A percentile compares a stretch with the other conserved stretches of the same genome.
phyloP scores from a whole-genome alignment of 108 stramenopile species.

The Cyclotella atomus region DNA sequence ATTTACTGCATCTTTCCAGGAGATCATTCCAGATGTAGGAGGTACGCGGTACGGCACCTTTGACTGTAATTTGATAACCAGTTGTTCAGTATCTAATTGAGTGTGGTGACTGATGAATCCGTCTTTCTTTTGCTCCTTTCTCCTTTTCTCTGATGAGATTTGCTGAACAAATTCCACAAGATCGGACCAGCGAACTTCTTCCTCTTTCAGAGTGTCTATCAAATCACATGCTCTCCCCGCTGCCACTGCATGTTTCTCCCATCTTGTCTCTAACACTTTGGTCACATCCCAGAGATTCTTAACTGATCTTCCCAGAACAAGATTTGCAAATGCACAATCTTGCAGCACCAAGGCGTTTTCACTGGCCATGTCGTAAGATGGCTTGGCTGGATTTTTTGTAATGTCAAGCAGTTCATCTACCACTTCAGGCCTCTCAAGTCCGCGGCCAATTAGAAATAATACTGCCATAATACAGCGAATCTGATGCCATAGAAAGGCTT shows the following conservation, averaged over 20 bases:
- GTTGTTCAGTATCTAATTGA: slow-evolving; percentile 18
- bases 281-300: slow-evolving; percentile 74
- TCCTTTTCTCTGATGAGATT: slow-evolving; percentile 52
- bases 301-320: slow-evolving; percentile 72
- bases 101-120: background rate
- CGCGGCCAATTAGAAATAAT: slow-evolving; percentile 89
- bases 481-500: slow-evolving; percentile 99
- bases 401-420: slow-evolving; percentile 88
- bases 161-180: slow-evolving; percentile 53
- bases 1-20: slow-evolving; percentile 33
- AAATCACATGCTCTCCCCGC: slow-evolving; percentile 72
- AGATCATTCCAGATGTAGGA: slow-evolving; percentile 6
- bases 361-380: slow-evolving; percentile 90
- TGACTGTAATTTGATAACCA: no score
- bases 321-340: slow-evolving; percentile 81
- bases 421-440: slow-evolving; percentile 82
- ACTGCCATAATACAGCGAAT: slow-evolving; percentile 95
- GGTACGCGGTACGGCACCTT: no score
- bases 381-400: slow-evolving; percentile 86
- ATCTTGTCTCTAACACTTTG: slow-evolving; percentile 70
- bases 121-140: slow-evolving; percentile 48
- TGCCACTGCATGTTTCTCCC: slow-evolving; percentile 74
- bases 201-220: slow-evolving; percentile 54
- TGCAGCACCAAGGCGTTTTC: slow-evolving; percentile 93
- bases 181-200: slow-evolving; percentile 56